phyloP scores from a whole-genome alignment of 2,329 filamentous ascomycete genomes.

The Hymenoscyphus albidus region DNA sequence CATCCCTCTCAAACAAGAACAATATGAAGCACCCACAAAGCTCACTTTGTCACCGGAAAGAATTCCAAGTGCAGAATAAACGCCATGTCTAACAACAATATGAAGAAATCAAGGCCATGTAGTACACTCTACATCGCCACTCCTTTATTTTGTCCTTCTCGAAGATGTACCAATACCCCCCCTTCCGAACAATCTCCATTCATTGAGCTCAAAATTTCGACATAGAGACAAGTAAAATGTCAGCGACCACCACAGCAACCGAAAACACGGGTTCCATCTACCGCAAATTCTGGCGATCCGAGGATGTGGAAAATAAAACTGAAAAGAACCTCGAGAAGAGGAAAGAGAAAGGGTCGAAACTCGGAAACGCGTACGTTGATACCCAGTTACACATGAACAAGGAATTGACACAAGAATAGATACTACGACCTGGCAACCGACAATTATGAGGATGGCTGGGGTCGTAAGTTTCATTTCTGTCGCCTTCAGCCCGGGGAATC shows the following conservation, averaged over 20 bases:
- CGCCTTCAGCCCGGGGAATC: conserved; percentile 4
- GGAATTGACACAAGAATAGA: not conserved
- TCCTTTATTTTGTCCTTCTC: not conserved
- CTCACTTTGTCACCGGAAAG: not conserved
- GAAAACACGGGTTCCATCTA: conserved; percentile 1
- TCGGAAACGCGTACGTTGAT: not conserved
- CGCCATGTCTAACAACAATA: not conserved
- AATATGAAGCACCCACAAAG: not conserved
- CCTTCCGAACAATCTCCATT: not conserved
- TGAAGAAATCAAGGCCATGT: not conserved
- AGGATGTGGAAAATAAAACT: not conserved
- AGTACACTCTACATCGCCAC: not conserved
- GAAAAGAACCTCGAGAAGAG: not conserved
- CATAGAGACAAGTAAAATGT: not conserved
- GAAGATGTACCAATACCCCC: not conserved
- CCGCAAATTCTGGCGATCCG: not conserved
- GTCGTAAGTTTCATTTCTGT: conserved; percentile 10
- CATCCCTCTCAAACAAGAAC: not conserved
- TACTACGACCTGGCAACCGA: conserved; percentile 10
- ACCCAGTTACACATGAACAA: not conserved
- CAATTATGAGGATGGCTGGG: conserved; percentile 10
- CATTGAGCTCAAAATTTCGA: not conserved
- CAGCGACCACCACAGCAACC: not conserved
- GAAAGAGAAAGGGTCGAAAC: not conserved
- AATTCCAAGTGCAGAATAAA: not conserved